These are phyloP conservation scores for Chaetomium tenue DNA, from an alignment of 495 filamentous ascomycete species.

Conservation along the genomic window DNA sequence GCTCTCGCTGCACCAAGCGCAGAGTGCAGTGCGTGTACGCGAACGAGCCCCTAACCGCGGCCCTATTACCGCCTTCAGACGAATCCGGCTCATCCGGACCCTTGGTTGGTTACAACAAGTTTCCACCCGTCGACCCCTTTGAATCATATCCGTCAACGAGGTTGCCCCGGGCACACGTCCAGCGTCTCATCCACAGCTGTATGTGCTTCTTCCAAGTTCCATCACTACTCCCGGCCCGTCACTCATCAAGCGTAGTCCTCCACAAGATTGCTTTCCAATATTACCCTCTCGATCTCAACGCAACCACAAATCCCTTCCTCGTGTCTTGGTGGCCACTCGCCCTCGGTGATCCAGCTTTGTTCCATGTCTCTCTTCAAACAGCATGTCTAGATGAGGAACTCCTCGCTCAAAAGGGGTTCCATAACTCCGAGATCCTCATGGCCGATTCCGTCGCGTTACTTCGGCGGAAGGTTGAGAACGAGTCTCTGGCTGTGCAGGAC, in stretches of 20 bases:
- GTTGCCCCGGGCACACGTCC: constrained; percentile 45
- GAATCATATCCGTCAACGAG: constrained; percentile 53
- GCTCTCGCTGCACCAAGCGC: constrained; percentile 51
- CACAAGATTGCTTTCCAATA: constrained; percentile 56
- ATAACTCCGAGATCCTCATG: constrained; percentile 51
- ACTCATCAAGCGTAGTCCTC: constrained; percentile 41
- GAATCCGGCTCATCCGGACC: not conserved
- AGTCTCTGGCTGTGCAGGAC: constrained; percentile 50
- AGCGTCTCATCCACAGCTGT: constrained; percentile 53
- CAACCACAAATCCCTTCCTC: constrained; percentile 51
- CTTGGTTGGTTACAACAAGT: constrained; percentile 10
- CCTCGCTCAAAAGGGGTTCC: constrained; percentile 48
- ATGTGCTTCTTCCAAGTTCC: constrained; percentile 20
- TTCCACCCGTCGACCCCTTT: constrained; percentile 48
- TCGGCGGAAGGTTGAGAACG: constrained; percentile 44
- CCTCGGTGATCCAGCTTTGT: constrained; percentile 51
- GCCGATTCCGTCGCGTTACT: constrained; percentile 50
- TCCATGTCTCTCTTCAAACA: constrained; percentile 55
- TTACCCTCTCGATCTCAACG: constrained; percentile 52
- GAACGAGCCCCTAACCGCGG: constrained; percentile 45
- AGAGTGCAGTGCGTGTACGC: constrained; percentile 47
- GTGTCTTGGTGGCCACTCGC: constrained; percentile 56
- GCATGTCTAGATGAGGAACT: constrained; percentile 54
- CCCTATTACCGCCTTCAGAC: constrained; percentile 4
- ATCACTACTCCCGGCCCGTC: not conserved